phyloP scores from a whole-genome alignment of 2,329 filamentous ascomycete genomes.

The Curvularia hawaiiensis region DNA sequence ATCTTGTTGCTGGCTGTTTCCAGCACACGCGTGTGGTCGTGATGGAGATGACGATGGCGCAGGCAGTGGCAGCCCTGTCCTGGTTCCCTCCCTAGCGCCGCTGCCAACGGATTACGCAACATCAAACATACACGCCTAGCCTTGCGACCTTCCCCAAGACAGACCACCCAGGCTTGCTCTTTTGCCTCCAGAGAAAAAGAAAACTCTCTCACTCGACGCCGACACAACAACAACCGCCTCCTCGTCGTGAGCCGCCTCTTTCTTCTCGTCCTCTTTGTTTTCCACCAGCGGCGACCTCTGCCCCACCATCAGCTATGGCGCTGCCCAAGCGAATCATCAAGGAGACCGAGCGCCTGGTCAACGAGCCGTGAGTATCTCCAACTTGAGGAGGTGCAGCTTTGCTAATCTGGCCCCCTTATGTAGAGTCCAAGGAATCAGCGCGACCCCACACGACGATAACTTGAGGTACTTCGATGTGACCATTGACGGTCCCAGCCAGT shows the following conservation, averaged over 20 bases:
- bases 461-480: constrained; percentile 97
- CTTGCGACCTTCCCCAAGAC: constrained; percentile 8
- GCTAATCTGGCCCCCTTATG: constrained; percentile 13
- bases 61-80: constrained; percentile 3
- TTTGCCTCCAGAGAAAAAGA: constrained; percentile 4
- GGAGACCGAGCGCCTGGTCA: constrained; percentile 96
- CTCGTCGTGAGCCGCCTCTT: neutral
- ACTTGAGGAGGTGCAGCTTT: neutral
- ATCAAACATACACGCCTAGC: constrained; percentile 15
- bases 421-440: constrained; percentile 95
- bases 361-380: constrained; percentile 76
- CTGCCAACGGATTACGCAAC: constrained; percentile 12
- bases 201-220: neutral
- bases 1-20: constrained; percentile 16
- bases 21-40: constrained; percentile 9
- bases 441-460: constrained; percentile 95
- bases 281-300: constrained; percentile 2
- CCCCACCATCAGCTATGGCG: constrained; percentile 54
- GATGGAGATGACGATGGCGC: constrained; percentile 14
- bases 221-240: neutral
- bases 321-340: constrained; percentile 97
- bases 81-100: constrained; percentile 3
- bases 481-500: constrained; percentile 89
- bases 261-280: constrained; percentile 1
- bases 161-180: constrained; percentile 5